Base-by-base conservation (phyloP, 495 filamentous ascomycete genomes). In the Penicillium argentinense region DNA sequence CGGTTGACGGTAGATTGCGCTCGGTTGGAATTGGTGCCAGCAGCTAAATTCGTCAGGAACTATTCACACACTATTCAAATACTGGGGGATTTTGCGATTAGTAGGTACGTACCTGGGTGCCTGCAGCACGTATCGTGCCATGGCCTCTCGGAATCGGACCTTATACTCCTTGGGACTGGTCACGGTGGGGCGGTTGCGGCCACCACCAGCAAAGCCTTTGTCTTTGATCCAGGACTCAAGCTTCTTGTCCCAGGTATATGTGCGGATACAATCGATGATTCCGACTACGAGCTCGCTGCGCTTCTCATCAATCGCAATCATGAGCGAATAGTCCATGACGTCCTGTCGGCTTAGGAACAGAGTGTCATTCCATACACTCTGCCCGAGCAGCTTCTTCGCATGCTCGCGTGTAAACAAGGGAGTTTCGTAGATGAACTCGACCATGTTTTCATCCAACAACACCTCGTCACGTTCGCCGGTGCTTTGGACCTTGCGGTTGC, bases 211-310 rank as follows among this genome's bases (percentile, higher is more conserved):
- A 57, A 91, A 88, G 6, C 91, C 91, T 25, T 91, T 84, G 57
- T 95, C 88, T 67, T 99, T 99, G 72, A 97, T 96, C 93, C 93
- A 99, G 21, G 85, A 91, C 68, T 99, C 93, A 8, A 99, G 79
- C 57, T 95, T 96, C 75, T 99, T 99, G 69, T 99, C 93, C 93
- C 95, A 99, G 9, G 93, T 99, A 60, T 96, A 99, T 0, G 93
- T 99, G 28, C 93, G 83, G 52, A 99, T 97, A 64, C 91, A 97
- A 60, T 99, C 93, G 54, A 99, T 97, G 54, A 99, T 96, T 3
- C 93, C 93, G 12, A 99, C 91, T 5, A 96, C 86, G 26, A 99
- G 77, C 71, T 99, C 93, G 49, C 88, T 88, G 30, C 83, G 77
- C 28, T 74, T 75, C 57, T 98, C 95, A 57, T 97, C 91, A 34